Evolutionary conservation across 2,329 filamentous ascomycete species (phyloP).

Genomic region (Phaeosphaeriaceae sp.): DNA sequence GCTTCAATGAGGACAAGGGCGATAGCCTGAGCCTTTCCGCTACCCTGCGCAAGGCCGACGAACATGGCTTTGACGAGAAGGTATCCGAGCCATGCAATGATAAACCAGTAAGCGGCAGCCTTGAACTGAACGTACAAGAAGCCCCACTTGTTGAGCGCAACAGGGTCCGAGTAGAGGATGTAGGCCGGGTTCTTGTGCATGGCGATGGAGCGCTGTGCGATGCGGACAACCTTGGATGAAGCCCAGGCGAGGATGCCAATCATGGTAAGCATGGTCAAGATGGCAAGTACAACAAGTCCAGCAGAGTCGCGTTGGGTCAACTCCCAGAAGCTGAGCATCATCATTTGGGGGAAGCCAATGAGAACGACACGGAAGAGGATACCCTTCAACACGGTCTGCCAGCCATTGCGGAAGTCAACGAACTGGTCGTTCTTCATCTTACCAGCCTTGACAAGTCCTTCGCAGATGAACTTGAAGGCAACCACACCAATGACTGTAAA

Average conservation of each 20-base stretch:
- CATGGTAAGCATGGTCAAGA: slow-evolving; percentile 88
- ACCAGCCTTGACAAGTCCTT: slow-evolving; percentile 74
- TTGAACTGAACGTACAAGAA: slow-evolving; percentile 98
- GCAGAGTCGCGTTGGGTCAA: slow-evolving; percentile 85
- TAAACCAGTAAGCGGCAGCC: slow-evolving; percentile 94
- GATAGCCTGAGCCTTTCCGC: slow-evolving; percentile 76
- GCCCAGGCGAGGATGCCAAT: slow-evolving; percentile 82
- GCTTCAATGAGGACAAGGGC: slow-evolving; percentile 85
- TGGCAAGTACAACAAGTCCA: slow-evolving; percentile 83
- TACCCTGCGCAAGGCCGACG: slow-evolving; percentile 78
- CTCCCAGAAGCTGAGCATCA: slow-evolving; percentile 91
- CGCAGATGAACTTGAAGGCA: slow-evolving; percentile 81
- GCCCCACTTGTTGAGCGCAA: slow-evolving; percentile 95
- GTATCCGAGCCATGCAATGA: slow-evolving; percentile 79
- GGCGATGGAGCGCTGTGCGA: slow-evolving; percentile 84
- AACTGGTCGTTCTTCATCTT: slow-evolving; percentile 88
- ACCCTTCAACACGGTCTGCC: slow-evolving; percentile 90
- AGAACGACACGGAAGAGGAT: slow-evolving; percentile 89
- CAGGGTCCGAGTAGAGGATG: slow-evolving; percentile 95
- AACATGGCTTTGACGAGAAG: slow-evolving; percentile 87
- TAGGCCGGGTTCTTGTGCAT: slow-evolving; percentile 98
- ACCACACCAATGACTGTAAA: slow-evolving; percentile 75
- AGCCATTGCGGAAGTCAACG: slow-evolving; percentile 91
- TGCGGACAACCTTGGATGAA: slow-evolving; percentile 84
- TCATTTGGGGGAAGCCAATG: slow-evolving; percentile 91